Evolutionary conservation across 2,329 filamentous ascomycete genomes (phyloP), one percentile per base, ranked within the genome.

Genomic region (Fusarium agapanthi): DNA sequence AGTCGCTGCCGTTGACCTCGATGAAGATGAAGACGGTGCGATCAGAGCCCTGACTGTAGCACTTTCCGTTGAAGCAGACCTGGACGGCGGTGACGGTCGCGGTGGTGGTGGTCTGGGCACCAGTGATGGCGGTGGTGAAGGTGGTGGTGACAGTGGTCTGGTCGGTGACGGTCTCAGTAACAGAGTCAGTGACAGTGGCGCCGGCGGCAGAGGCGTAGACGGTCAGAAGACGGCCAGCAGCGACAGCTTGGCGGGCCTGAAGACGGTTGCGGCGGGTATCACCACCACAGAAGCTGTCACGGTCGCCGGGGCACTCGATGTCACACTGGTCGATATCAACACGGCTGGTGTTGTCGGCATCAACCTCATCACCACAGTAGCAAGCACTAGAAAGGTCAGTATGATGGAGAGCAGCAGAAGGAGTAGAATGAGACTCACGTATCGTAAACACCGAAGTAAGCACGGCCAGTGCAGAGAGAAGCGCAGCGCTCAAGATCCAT

Each of bases 401-500:
- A 22, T 22, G 22, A 18, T 7, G 13, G 12, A 18, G 3, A 3
- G 3, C 8, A n/a, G 14, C 1, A 28, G 12, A 7, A 15, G 4
- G 6, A 6, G 5, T 5, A 3, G 4, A 2, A 5, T 6, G 1
- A 13, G 8, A 74, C 77, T 78, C 41, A 80, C 79, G 58, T 74
- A 47, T 71, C 64, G 43, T 68, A 67, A 62, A 77, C 69, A 57
- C 75, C 80, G 53, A 80, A 79, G 69, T 73, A 77, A 7, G 51
- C 58, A 34, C 58, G 57, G 51, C 69, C 65, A 16, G 61, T 65
- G 57, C 79, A 81, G 62, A 60, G 62, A 16, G 66, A 62, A 12
- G 69, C 73, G 53, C 79, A 81, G 10, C 69, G 45, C 13, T 80
- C 75, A 34, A 79, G 51, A 35, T 65, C 72, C 72, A 76, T 76